Percentiles rank a stretch among this genome's conserved stretches.
phyloP scores from a whole-genome alignment of 371 early-diverging fungal species.

The Sporodiniella umbellata region DNA sequence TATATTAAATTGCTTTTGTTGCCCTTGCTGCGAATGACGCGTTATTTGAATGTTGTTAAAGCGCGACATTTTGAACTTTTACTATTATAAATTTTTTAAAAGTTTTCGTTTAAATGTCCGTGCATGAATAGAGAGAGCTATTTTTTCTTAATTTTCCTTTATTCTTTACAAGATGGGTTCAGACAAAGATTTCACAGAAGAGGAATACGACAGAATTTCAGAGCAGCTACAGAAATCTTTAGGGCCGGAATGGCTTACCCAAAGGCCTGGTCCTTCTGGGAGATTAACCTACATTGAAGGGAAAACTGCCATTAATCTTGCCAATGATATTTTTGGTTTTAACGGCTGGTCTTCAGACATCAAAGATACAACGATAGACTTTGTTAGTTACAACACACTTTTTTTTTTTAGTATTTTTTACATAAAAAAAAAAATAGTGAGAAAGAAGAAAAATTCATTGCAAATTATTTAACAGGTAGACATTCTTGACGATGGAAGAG shows the following conservation, averaged over 20 bases:
- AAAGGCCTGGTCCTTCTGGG: conserved; percentile 20
- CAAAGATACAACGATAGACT: conserved; percentile 76
- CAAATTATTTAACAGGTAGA: conserved; percentile 28
- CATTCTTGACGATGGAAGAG: conserved; percentile 45
- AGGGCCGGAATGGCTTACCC: conserved; percentile 18
- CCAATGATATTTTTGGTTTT: conserved; percentile 98
- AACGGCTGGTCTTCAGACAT: conserved; percentile 95
- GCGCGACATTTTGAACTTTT: no score
- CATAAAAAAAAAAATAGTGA: no score
- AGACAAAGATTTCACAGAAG: not conserved
- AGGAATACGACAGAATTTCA: conserved; percentile 1
- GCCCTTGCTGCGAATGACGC: no score
- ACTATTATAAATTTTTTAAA: no score
- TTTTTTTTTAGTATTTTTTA: no score
- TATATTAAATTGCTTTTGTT: no score
- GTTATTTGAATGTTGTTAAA: no score
- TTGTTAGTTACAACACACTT: conserved; percentile 33
- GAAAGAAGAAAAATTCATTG: not conserved
- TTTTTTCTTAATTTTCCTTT: not conserved
- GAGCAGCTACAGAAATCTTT: conserved; percentile 2
- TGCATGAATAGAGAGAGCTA: not conserved
- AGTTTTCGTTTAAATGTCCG: not conserved
- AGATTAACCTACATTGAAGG: conserved; percentile 91
- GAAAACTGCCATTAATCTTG: conserved; percentile 83
- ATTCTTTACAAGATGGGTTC: not conserved